Conservation (phyloP, 352 stramenopile genomes). For the Phytophthora crassamura region DNA sequence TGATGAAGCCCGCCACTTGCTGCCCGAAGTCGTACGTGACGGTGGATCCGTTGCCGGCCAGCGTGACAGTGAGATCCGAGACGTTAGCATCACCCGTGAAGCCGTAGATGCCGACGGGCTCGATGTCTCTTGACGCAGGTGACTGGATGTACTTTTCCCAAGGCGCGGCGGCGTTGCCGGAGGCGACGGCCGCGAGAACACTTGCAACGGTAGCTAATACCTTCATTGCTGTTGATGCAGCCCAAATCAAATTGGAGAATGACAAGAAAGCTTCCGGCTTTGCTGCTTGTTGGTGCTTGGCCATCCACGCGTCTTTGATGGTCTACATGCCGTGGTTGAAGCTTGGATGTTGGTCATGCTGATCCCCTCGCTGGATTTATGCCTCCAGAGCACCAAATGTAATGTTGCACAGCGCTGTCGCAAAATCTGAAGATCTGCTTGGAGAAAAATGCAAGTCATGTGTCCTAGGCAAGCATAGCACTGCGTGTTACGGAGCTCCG, state of each 20-base stretch:
- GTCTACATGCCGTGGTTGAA: neutral
- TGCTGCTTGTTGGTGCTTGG: neutral
- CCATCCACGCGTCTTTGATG: constrained; percentile 5
- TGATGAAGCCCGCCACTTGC: constrained; percentile 40
- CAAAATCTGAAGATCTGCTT: too few relatives aligned
- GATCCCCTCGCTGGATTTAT: too few relatives aligned
- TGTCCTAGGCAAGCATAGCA: too few relatives aligned
- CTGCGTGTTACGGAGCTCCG: too few relatives aligned
- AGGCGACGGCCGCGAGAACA: constrained; percentile 9
- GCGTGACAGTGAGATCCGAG: constrained; percentile 21
- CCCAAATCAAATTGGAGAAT: constrained; percentile 23
- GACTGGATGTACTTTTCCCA: constrained; percentile 33
- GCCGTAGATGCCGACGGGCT: constrained; percentile 7
- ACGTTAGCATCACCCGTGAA: constrained; percentile 9
- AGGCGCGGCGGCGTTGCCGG: constrained; percentile 2
- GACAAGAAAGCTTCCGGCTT: neutral
- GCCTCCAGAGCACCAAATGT: too few relatives aligned
- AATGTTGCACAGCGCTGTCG: too few relatives aligned
- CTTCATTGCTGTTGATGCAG: constrained; percentile 22
- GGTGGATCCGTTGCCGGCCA: constrained; percentile 38
- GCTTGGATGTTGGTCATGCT: neutral
- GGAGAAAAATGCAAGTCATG: too few relatives aligned
- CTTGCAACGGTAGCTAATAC: constrained; percentile 1
- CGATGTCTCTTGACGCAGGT: constrained; percentile 20
- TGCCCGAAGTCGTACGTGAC: constrained; percentile 51